Evolutionary conservation across 805 yeast species (phyloP), one percentile per base, ranked within the genome.

Genomic region (Kregervanrija pseudodelftensis): DNA sequence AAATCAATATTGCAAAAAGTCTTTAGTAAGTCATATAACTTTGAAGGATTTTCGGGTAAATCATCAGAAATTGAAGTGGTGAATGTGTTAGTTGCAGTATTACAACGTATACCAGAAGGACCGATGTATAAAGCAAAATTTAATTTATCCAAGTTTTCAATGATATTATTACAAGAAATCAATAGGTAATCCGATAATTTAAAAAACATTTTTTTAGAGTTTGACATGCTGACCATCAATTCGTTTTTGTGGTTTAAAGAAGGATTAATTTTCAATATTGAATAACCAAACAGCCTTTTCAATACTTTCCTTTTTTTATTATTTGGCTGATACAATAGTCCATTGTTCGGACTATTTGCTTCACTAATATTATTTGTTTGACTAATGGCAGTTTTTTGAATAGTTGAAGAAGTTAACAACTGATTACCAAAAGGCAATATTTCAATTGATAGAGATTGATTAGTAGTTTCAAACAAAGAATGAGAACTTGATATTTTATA

Each of bases 91-190:
- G 44, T 45, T 9, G 53, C 51, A 33, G 45, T 43, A 32, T 68
- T 67, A 34, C 73, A 73, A 39, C 80, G 62, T 11, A 76, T 76
- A 1, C 80, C 82, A 9, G 80, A 73, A 0, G 83, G 83, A 13
- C 74, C 75, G 30, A 78, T 48, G 49, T 77, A 76, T 2, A 76
- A 49, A 0, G 74, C 76, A 53, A 63, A 63, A 5, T 37, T 36
- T 30, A 42, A 37, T 13, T 43, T 40, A 32, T 48, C 47, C 3
- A 49, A 28, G 9, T 17, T 34, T 14, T 44, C 40, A 12, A 42
- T 37, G 11, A 36, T 35, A 22, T 37, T 37, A 12, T 39, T 38
- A 22, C 53, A 48, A n/a, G 42, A 17, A 11, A 48, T 32, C 4
- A 28, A 33, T 2, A 48, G 13, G 31, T 38, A 48, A 33, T 50